These are phyloP conservation scores for Zhuliangozyma parablackwelliae DNA, from an alignment of 1,139 yeast species.

Conservation along the genomic window DNA sequence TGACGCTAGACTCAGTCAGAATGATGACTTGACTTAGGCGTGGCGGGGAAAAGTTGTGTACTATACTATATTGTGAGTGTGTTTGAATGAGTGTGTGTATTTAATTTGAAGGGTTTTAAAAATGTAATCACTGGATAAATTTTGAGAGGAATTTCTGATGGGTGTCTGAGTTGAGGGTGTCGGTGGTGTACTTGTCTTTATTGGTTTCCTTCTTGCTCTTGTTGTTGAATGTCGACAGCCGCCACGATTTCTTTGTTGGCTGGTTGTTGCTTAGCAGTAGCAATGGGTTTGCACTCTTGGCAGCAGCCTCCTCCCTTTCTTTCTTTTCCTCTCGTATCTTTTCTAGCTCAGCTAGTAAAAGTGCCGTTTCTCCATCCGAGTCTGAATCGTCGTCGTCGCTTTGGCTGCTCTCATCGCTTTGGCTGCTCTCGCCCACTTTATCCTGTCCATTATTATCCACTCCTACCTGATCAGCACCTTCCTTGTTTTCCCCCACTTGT, in stretches of 20 bases:
- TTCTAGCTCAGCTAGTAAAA: constrained; percentile 49
- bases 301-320: constrained; percentile 19
- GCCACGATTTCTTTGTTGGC: constrained; percentile 45
- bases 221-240: constrained; percentile 47
- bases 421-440: constrained; percentile 7
- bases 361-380: constrained; percentile 18
- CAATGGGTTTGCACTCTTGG: constrained; percentile 41
- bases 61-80: background rate
- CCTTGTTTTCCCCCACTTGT: constrained; percentile 13
- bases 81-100: background rate
- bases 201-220: constrained; percentile 18
- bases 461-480: constrained; percentile 3
- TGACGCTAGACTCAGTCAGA: constrained; percentile 41
- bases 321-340: constrained; percentile 40
- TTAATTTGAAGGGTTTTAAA: no score
- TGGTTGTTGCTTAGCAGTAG: constrained; percentile 15
- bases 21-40: constrained; percentile 30
- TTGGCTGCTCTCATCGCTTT: constrained; percentile 11
- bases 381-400: constrained; percentile 9
- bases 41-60: background rate
- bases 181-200: constrained; percentile 47
- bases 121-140: constrained; percentile 42
- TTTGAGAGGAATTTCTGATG: constrained; percentile 70
- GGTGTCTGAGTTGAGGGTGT: constrained; percentile 61
- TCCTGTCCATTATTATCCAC: constrained; percentile 10